Conservation (phyloP, 2,329 filamentous ascomycete species). For the Hymenoscyphus fructigenus region DNA sequence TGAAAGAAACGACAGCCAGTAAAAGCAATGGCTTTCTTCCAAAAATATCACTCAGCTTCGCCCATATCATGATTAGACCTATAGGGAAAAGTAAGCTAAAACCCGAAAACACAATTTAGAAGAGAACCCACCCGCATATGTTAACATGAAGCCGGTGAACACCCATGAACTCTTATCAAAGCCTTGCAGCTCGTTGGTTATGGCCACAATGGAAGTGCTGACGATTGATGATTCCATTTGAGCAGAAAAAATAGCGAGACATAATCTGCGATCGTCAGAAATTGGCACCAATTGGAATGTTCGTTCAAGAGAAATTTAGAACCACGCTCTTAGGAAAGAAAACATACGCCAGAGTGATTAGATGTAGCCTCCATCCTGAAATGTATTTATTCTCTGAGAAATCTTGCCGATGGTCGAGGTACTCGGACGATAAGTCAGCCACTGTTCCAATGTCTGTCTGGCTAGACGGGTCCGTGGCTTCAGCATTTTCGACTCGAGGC, state of each 20-base stretch:
- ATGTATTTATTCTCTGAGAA: background rate
- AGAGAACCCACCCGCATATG: background rate
- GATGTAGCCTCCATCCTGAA: conserved; percentile 3
- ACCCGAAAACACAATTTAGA: no score
- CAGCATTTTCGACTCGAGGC: no score
- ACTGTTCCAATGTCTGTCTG: no score
- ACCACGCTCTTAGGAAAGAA: no score
- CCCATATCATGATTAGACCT: conserved; percentile 8
- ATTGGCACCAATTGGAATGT: no score
- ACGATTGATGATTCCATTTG: background rate
- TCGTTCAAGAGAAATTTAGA: no score
- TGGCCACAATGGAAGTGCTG: conserved; percentile 4
- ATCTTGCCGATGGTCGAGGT: no score
- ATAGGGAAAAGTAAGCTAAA: background rate
- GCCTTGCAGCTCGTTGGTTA: conserved; percentile 2
- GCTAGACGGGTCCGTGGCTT: no score
- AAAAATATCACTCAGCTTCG: conserved; percentile 9
- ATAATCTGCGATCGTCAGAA: background rate
- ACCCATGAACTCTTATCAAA: conserved; percentile 1
- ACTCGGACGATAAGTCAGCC: no score
- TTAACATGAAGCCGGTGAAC: background rate
- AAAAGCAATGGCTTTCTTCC: conserved; percentile 5
- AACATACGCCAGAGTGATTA: background rate
- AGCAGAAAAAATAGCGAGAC: background rate
- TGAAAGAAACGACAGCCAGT: background rate